phyloP scores from a whole-genome alignment of 192 early-diverging fungal species.

The Borealophlyctis nickersoniae region DNA sequence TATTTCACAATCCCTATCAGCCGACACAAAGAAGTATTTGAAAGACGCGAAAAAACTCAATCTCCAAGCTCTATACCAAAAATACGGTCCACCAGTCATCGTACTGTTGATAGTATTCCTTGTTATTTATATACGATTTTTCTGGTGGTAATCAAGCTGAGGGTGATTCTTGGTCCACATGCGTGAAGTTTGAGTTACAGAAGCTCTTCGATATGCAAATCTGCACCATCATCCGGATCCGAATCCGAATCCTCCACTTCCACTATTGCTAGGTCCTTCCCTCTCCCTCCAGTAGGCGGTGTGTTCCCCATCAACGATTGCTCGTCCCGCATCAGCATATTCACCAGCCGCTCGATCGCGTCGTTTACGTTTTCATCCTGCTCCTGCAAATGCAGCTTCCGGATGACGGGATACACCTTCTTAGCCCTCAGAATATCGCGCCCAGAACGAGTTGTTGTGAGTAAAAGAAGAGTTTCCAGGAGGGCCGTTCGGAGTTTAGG shows the following conservation, averaged over 20 bases:
- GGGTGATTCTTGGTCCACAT: background rate
- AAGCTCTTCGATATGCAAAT: constrained; percentile 30
- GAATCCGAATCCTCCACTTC: constrained; percentile 28
- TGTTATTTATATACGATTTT: constrained; percentile 70
- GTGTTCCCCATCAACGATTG: background rate
- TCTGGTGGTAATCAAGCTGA: constrained; percentile 39
- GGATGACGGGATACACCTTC: constrained; percentile 83
- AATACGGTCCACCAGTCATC: constrained; percentile 86
- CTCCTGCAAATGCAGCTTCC: constrained; percentile 78
- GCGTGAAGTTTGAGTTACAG: constrained; percentile 5
- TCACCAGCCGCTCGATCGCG: constrained; percentile 73
- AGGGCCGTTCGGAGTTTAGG: constrained; percentile 67
- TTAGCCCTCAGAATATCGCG: constrained; percentile 76
- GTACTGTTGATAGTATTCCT: constrained; percentile 76
- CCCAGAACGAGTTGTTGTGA: constrained; percentile 72
- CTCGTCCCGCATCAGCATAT: constrained; percentile 66
- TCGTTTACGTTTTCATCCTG: constrained; percentile 67
- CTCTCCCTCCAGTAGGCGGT: constrained; percentile 9
- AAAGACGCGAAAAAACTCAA: constrained; percentile 85
- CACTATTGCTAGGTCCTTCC: constrained; percentile 25
- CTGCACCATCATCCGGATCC: constrained; percentile 25
- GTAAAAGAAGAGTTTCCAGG: constrained; percentile 75
- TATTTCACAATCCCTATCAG: constrained; percentile 61
- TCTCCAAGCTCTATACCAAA: constrained; percentile 86
- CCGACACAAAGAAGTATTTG: constrained; percentile 79